A percentile compares a stretch with the other conserved stretches of the same genome.
phyloP scores from a whole-genome alignment of 495 filamentous ascomycete species.

The Aspergillus carlsbadensis region DNA sequence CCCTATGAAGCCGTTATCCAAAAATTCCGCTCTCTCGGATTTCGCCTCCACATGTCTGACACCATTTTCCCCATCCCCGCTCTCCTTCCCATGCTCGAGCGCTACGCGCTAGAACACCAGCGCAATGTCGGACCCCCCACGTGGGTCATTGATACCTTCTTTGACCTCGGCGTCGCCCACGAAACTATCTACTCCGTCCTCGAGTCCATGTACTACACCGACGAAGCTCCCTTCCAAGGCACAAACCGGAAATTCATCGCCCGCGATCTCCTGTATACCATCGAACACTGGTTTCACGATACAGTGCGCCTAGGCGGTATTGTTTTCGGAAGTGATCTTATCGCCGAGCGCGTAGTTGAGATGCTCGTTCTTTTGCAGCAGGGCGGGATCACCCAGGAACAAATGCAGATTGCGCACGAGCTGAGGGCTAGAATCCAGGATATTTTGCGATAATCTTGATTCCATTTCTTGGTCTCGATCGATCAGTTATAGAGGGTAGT shows the following conservation, averaged over 20 bases:
- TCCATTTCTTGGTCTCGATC: neutral
- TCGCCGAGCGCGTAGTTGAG: constrained; percentile 46
- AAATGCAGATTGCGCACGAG: constrained; percentile 32
- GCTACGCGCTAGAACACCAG: constrained; percentile 71
- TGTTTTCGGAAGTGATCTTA: constrained; percentile 53
- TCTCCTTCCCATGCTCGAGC: constrained; percentile 72
- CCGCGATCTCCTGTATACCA: constrained; percentile 60
- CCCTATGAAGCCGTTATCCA: constrained; percentile 80
- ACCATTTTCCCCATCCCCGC: constrained; percentile 70
- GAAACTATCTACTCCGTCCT: constrained; percentile 74
- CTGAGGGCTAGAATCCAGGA: constrained; percentile 46
- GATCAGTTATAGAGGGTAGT: neutral
- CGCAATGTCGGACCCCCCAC: constrained; percentile 62
- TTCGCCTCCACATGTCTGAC: constrained; percentile 73
- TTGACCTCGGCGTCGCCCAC: constrained; percentile 71
- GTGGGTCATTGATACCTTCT: constrained; percentile 82
- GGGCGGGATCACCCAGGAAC: constrained; percentile 32
- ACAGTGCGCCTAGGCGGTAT: constrained; percentile 53
- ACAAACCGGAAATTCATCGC: constrained; percentile 58
- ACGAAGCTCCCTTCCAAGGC: constrained; percentile 80
- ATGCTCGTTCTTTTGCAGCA: constrained; percentile 46
- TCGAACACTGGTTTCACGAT: constrained; percentile 61
- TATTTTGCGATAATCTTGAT: constrained; percentile 35
- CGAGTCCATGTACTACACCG: constrained; percentile 78
- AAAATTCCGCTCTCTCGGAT: constrained; percentile 72